Evolutionary conservation across 2,329 filamentous ascomycete species (phyloP), one percentile per base, ranked within the genome.

Genomic region (Penicillium occitanis): DNA sequence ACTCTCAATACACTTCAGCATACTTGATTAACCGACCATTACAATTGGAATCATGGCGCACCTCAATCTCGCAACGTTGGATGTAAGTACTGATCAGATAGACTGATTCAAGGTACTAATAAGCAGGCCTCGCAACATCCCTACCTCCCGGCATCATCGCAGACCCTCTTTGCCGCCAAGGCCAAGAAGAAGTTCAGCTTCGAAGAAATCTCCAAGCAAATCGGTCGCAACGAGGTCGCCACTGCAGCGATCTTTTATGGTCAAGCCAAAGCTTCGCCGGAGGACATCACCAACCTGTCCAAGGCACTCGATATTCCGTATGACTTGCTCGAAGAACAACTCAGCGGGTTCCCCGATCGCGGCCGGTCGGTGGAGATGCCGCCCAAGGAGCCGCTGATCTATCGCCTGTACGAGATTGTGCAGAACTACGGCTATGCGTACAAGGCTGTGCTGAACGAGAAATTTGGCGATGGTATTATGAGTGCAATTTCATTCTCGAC

Each of bases 371-470:
- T 92, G 1, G 90, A 92, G 66, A 93, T 95, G 91, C 92, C 91
- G 0, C 91, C 91, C 0, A 88, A 87, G 67, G 92, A 96, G 76
- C 92, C 92, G 4, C 80, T 96, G 71, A 93, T 97, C 75, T 98
- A 98, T 78, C 85, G 94, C 2, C 78, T 97, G 67, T 97, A 92
- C 77, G 94, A 98, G 84, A 91, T 97, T 75, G 90, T 98, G 68
- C 93, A 97, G 82, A 98, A 97, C 78, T 97, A 97, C 74, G 94
- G 94, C 0, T 96, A 97, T 77, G 91, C 93, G 0, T 97, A 96
- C 81, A 97, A 97, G 85, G 93, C 93, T 0, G 87, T 98, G 4
- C 77, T 97, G 78, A 97, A 98, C 72, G 94, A 98, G 85, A 97
- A 97, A 84, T 93, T 92, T 75, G 91, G 91, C 0, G 91, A 93